Evolutionary conservation across 164 flowering plant species (phyloP).

Genomic region (Nelumbo lutea): DNA sequence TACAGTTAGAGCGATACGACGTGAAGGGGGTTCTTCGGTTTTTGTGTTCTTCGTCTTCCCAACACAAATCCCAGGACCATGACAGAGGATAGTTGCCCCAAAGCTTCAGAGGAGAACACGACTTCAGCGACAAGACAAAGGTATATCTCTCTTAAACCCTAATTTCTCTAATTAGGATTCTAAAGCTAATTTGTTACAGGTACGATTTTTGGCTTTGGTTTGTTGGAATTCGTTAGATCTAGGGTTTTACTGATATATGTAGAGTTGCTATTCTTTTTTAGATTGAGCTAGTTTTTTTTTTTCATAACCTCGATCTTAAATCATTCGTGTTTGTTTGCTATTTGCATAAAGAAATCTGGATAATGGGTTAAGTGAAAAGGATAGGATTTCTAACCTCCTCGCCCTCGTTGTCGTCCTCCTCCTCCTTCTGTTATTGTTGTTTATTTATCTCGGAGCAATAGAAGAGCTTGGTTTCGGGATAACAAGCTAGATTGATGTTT

Average conservation of each 20-base stretch:
- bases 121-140: slow-evolving; percentile 14
- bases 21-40: neutral
- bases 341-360: neutral
- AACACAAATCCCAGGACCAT: neutral
- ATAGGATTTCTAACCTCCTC: neutral
- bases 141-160: slow-evolving; percentile 4
- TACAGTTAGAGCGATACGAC: neutral
- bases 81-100: slow-evolving; percentile 17
- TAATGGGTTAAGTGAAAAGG: neutral
- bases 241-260: neutral
- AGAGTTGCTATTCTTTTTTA: neutral
- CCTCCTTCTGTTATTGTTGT: neutral
- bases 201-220: neutral
- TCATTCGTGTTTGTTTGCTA: neutral
- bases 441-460: neutral
- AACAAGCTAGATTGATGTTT: neutral
- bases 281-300: slow-evolving; percentile 3
- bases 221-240: neutral
- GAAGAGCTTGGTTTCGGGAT: neutral
- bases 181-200: neutral
- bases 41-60: neutral
- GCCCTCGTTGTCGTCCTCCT: too few species aligned
- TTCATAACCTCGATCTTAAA: neutral
- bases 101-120: slow-evolving; percentile 13
- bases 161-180: neutral